Conservation (phyloP, 2,329 filamentous ascomycete genomes). For the Boeremia lycopersici region DNA sequence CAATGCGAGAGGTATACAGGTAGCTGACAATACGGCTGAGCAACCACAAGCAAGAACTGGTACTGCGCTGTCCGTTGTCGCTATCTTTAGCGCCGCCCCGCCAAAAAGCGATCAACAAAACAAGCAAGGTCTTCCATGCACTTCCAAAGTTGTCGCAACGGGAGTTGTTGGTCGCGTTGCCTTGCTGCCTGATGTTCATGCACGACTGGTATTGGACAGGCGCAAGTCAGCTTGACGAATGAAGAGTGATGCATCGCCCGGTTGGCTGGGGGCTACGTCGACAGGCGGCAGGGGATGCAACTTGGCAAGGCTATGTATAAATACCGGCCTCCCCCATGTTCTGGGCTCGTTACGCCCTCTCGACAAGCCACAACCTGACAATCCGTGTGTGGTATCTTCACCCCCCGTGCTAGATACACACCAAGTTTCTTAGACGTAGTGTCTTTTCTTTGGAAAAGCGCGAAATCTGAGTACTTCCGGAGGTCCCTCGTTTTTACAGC, state of each 20-base stretch:
- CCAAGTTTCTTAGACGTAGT: conserved; percentile 47
- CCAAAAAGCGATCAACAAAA: conserved; percentile 18
- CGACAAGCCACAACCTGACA: conserved; percentile 50
- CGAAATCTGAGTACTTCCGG: conserved; percentile 57
- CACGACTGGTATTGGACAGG: conserved; percentile 10
- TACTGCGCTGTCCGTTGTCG: conserved; percentile 7
- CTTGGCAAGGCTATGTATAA: conserved; percentile 25
- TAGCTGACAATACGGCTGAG: neutral
- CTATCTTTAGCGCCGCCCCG: conserved; percentile 16
- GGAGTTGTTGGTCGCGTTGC: conserved; percentile 9
- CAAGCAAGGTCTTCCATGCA: conserved; percentile 16
- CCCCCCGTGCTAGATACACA: conserved; percentile 43
- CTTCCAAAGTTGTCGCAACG: conserved; percentile 8
- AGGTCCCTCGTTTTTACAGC: conserved; percentile 57
- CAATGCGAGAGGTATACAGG: neutral
- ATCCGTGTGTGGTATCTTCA: conserved; percentile 47
- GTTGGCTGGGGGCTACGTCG: conserved; percentile 16
- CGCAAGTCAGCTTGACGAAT: conserved; percentile 13
- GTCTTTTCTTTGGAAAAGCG: conserved; percentile 44
- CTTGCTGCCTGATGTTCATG: conserved; percentile 19
- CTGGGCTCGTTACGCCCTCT: conserved; percentile 41
- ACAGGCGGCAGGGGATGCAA: conserved; percentile 18
- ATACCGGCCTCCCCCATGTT: conserved; percentile 39
- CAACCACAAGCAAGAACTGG: neutral
- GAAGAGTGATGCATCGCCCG: conserved; percentile 10